Evolutionary conservation across 768 basidiomycete species (phyloP), one percentile per base, ranked within the genome.

Genomic region (Mycena floridula): DNA sequence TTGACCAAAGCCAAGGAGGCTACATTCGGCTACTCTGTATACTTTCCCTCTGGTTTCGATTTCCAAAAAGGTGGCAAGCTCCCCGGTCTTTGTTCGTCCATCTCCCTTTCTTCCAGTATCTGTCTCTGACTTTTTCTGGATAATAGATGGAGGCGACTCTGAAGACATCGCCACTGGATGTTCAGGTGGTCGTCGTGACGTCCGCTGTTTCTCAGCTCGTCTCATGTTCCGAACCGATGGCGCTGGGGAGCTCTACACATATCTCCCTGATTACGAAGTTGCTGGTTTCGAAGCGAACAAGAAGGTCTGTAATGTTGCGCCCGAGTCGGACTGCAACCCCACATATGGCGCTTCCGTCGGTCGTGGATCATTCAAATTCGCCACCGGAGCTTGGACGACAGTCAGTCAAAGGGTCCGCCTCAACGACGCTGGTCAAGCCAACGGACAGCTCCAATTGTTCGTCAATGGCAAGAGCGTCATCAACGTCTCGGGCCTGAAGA

Each of bases 361-460:
- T 7, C 79, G 85, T 45, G 85, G 85, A 5, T 50, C 79, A 2
- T 89, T 81, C 75, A 57, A 51, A 5, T 89, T 85, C 63, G 58
- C 70, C 30, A 65, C 77, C 3, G 86, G 85, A 35, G 58, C 59
- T 46, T 86, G 88, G 80, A 82, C 74, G 18, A 77, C 76, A n/a
- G 70, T 90, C 50, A 65, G 71, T 23, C 73, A 88, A 64, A 77
- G 87, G 49, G 74, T 90, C 42, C 72, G 72, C 59, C 75, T 91
- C 54, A 93, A 93, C 61, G 80, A 83, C 47, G 72, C 70, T 28
- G 83, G 82, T 12, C 13, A 12, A 20, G 68, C 74, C 12, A 84
- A 93, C 55, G 89, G 89, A 50, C 80, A 85, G 63, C 58, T 87
- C 37, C 67, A 86, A 59, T 63, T 89, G 20, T 84, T 76, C 58